These are phyloP conservation scores for Aspergillus biplanus DNA, from an alignment of 495 filamentous ascomycete genomes.

Conservation along the genomic window DNA sequence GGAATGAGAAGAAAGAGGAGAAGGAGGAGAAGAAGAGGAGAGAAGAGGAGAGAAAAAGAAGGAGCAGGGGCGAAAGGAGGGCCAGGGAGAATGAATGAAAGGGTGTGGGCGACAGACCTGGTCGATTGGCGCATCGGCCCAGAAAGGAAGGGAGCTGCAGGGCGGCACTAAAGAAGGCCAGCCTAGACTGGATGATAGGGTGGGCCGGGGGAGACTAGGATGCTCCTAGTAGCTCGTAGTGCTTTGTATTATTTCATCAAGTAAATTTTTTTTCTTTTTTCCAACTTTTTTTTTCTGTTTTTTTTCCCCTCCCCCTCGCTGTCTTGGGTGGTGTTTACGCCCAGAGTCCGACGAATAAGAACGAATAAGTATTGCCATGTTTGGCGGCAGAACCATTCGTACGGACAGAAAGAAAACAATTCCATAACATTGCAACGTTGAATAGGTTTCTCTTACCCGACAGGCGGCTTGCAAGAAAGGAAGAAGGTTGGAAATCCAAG, in stretches of 20 bases:
- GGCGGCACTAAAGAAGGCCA: slow-evolving; percentile 36
- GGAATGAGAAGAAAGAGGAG: slow-evolving; percentile 35
- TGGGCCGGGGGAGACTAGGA: slow-evolving; percentile 14
- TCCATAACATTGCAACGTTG: too few relatives aligned
- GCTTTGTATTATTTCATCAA: not conserved
- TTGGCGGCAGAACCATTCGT: too few relatives aligned
- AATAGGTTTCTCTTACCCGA: too few relatives aligned
- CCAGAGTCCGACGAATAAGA: not conserved
- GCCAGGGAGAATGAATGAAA: slow-evolving; percentile 26
- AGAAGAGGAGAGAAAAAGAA: slow-evolving; percentile 31
- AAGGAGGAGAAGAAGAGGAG: slow-evolving; percentile 26
- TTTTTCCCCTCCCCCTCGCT: slow-evolving; percentile 2
- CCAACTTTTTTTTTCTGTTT: slow-evolving; percentile 10
- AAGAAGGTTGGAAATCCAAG: too few relatives aligned
- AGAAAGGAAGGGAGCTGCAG: slow-evolving; percentile 49
- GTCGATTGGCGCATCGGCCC: slow-evolving; percentile 28
- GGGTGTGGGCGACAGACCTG: slow-evolving; percentile 32
- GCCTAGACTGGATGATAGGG: slow-evolving; percentile 20
- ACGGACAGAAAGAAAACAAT: too few relatives aligned
- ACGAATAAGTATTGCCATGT: too few relatives aligned
- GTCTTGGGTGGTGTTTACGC: not conserved
- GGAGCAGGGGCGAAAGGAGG: slow-evolving; percentile 31
- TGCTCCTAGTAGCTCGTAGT: slow-evolving; percentile 9
- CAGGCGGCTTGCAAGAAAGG: too few relatives aligned
- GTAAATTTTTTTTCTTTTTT: slow-evolving; percentile 1